Percentiles rank a stretch among this genome's conserved stretches.
phyloP scores from a whole-genome alignment of 1,284 basidiomycete genomes.

The Xanthoconium separans region DNA sequence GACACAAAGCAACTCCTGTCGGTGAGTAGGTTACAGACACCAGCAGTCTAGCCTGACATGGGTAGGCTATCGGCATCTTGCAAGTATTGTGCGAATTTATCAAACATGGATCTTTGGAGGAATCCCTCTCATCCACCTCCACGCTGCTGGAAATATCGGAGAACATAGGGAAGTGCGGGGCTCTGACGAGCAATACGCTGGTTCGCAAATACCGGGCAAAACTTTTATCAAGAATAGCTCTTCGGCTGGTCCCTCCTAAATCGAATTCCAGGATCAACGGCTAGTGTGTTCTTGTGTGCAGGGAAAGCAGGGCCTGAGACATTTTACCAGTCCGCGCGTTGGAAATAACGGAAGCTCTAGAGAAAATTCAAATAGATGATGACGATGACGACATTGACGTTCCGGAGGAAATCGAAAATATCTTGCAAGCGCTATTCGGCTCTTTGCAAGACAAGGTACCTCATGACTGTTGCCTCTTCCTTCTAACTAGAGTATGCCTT shows the following conservation, averaged over 20 bases:
- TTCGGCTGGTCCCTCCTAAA: slow-evolving; percentile 60
- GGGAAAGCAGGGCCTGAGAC: slow-evolving; percentile 8
- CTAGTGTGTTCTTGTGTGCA: slow-evolving; percentile 10
- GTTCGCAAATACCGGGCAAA: slow-evolving; percentile 70
- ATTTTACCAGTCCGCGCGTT: slow-evolving; percentile 23
- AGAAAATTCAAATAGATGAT: slow-evolving; percentile 7
- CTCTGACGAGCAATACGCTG: slow-evolving; percentile 55
- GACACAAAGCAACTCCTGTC: slow-evolving; percentile 46
- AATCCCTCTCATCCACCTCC: slow-evolving; percentile 45
- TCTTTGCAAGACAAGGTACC: slow-evolving; percentile 81
- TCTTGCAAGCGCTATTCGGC: slow-evolving; percentile 75
- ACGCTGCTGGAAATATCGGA: slow-evolving; percentile 46
- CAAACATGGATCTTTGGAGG: slow-evolving; percentile 63
- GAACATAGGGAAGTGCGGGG: slow-evolving; percentile 39
- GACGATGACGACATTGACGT: slow-evolving; percentile 63
- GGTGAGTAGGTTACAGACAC: slow-evolving; percentile 38
- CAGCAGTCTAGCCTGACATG: slow-evolving; percentile 3
- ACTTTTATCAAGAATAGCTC: slow-evolving; percentile 58
- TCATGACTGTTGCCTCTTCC: background rate
- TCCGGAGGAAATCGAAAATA: slow-evolving; percentile 76
- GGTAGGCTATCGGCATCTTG: slow-evolving; percentile 68
- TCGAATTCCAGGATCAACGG: slow-evolving; percentile 37
- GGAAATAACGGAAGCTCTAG: slow-evolving; percentile 11
- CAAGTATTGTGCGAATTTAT: slow-evolving; percentile 74
- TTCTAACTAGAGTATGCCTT: background rate